Evolutionary conservation across 495 filamentous ascomycete species (phyloP).

Genomic region (Penicillium fimorum): DNA sequence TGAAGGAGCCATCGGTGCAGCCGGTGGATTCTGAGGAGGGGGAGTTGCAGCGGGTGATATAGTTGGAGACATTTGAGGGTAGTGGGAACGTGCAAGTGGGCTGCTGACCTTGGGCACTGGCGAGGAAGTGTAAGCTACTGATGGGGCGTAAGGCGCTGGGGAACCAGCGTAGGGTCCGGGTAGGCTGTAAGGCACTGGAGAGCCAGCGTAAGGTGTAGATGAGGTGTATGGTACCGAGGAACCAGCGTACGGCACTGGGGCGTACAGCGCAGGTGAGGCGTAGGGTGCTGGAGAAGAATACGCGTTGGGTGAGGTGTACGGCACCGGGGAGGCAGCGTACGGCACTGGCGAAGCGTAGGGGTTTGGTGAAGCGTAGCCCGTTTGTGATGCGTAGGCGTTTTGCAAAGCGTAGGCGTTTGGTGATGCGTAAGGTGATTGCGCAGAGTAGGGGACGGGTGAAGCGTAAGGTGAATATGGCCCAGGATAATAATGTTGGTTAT

Average conservation of each 20-base stretch:
- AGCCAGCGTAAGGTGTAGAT: slow-evolving; percentile 7
- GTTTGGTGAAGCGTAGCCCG: slow-evolving; percentile 8
- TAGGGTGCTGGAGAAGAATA: slow-evolving; percentile 19
- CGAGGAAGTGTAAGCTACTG: slow-evolving; percentile 28
- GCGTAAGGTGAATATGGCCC: slow-evolving; percentile 14
- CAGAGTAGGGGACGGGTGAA: slow-evolving; percentile 20
- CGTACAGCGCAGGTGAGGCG: slow-evolving; percentile 14
- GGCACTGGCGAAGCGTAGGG: slow-evolving; percentile 20
- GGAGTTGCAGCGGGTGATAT: slow-evolving; percentile 41
- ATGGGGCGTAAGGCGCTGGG: slow-evolving; percentile 17
- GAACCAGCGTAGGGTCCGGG: slow-evolving; percentile 13
- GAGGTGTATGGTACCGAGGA: slow-evolving; percentile 2
- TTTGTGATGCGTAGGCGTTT: slow-evolving; percentile 18
- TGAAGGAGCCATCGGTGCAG: background rate
- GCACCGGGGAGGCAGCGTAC: slow-evolving; percentile 11
- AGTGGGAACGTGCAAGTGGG: slow-evolving; percentile 40
- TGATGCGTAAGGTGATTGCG: slow-evolving; percentile 14
- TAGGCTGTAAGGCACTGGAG: slow-evolving; percentile 14
- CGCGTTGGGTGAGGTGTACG: slow-evolving; percentile 6
- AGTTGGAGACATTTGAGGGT: slow-evolving; percentile 37
- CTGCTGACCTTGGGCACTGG: slow-evolving; percentile 42
- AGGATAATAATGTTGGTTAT: slow-evolving; percentile 19
- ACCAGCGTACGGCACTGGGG: slow-evolving; percentile 9
- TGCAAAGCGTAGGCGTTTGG: slow-evolving; percentile 21
- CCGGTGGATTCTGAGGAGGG: slow-evolving; percentile 4